phyloP scores from a whole-genome alignment of 1,139 yeast species.

The Taphrina communis region DNA sequence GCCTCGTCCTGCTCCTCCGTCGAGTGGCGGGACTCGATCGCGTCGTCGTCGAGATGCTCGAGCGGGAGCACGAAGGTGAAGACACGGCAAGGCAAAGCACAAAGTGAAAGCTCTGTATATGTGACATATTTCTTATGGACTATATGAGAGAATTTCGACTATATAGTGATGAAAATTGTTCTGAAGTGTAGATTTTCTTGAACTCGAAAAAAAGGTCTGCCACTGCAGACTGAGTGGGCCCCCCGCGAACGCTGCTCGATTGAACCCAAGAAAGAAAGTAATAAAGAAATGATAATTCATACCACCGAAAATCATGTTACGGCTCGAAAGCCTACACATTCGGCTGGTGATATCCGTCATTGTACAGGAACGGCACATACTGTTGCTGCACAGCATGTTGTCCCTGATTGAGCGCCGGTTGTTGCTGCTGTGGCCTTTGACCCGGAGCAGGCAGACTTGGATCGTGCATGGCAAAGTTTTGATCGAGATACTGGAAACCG shows the following conservation, averaged over 20 bases:
- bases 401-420: not conserved
- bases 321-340: not conserved
- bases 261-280: too few species aligned
- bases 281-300: too few species aligned
- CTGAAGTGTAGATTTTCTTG: too few species aligned
- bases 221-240: too few species aligned
- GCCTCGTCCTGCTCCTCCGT: slow-evolving; percentile 63
- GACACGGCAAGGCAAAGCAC: not conserved
- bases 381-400: not conserved
- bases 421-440: not conserved
- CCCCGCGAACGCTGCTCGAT: too few species aligned
- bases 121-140: too few species aligned
- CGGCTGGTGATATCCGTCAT: not conserved
- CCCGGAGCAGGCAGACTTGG: not conserved
- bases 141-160: too few species aligned
- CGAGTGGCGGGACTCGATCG: slow-evolving; percentile 67
- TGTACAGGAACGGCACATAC: slow-evolving; percentile 12
- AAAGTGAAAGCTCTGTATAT: too few species aligned
- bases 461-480: slow-evolving; percentile 7
- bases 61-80: not conserved
- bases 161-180: too few species aligned
- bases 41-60: slow-evolving; percentile 43
- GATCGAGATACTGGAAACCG: slow-evolving; percentile 14
- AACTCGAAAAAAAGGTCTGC: too few species aligned
- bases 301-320: not conserved